Base-by-base conservation (phyloP, 2,329 filamentous ascomycete genomes). In the Ascosphaera apis region DNA sequence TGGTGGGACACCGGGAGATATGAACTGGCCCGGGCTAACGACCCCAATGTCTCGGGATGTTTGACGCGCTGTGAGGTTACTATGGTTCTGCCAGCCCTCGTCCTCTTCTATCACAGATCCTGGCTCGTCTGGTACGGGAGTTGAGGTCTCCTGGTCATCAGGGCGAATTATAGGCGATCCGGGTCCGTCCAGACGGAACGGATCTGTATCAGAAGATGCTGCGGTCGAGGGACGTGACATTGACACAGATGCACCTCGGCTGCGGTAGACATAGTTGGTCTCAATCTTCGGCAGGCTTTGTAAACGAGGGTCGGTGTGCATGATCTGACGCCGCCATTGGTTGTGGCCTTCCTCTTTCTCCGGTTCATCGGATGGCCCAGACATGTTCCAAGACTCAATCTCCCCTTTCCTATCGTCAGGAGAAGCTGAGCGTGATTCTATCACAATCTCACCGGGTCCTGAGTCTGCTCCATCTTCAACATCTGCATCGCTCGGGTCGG, bases 121-220 rank as follows among this genome's bases (percentile, higher is more conserved):
- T 51, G 71, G 51, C 55, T 66, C 41, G 54, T 66, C 38, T 0
- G 71, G 62, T 0, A 66, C 57, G 1, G 56, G 66, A 1, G 68
- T 67, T 39, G 61, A 8, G 9, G 13, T 9, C 13, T 13, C 25
- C 13, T 28, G 25, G 9, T 28, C 25, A 8, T 28, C 13, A 9
- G 9, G 9, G 25, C 8, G 8, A 13, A 28, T 28, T 8, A 28
- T 28, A 8, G 25, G 25, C 25, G 49, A 49, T 3, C 39, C 40
- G 12, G 53, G 47, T 12, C 53, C 48, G 36, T 59, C 56, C 31
- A 59, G 55, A 8, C 52, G 48, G 46, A 60, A 60, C 3, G 56
- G 56, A 37, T 60, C 53, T 35, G 54, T 54, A 34, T 60, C 55
- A 2, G 44, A 43, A 0, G 54, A 56, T 30, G 50, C 45, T 2